phyloP scores from a whole-genome alignment of 306 rosid genomes.

The Cicer arietinum region DNA sequence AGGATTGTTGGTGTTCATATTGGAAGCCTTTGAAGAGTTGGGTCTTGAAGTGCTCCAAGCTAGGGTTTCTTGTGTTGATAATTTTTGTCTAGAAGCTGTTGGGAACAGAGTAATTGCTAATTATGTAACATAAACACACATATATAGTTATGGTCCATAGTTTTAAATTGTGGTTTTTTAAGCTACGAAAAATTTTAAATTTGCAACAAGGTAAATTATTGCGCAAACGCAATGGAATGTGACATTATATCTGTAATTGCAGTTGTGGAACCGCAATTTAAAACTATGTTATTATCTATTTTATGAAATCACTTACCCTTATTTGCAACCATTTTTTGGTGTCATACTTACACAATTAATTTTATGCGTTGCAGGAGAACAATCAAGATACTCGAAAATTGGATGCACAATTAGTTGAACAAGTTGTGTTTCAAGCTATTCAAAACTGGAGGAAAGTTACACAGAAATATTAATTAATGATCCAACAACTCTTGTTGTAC shows the following conservation, averaged over 20 bases:
- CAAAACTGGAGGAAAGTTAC: constrained; percentile 59
- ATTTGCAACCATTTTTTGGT: background rate
- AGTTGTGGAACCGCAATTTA: background rate
- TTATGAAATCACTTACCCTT: background rate
- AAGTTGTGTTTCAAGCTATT: constrained; percentile 64
- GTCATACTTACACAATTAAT: constrained; percentile 16
- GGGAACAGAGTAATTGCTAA: constrained; percentile 52
- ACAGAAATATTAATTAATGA: constrained; percentile 32
- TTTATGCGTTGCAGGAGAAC: constrained; percentile 48
- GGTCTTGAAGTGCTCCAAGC: constrained; percentile 72
- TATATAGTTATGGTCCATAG: background rate
- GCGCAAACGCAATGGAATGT: too few relatives aligned
- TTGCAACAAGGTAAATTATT: too few relatives aligned
- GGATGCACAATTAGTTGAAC: constrained; percentile 50
- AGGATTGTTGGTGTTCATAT: constrained; percentile 64
- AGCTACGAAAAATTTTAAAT: too few relatives aligned
- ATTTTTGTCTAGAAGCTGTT: constrained; percentile 59
- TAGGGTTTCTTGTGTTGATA: constrained; percentile 70
- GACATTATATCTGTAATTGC: background rate
- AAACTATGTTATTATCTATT: background rate
- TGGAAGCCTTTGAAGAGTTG: constrained; percentile 71
- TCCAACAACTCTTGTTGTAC: constrained; percentile 2
- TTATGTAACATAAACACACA: background rate
- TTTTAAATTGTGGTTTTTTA: background rate
- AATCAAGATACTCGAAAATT: constrained; percentile 42